A percentile compares a stretch with the other conserved stretches of the same genome.
Conservation (phyloP, 2,329 filamentous ascomycete species). For the Trichoderma harzianum region DNA sequence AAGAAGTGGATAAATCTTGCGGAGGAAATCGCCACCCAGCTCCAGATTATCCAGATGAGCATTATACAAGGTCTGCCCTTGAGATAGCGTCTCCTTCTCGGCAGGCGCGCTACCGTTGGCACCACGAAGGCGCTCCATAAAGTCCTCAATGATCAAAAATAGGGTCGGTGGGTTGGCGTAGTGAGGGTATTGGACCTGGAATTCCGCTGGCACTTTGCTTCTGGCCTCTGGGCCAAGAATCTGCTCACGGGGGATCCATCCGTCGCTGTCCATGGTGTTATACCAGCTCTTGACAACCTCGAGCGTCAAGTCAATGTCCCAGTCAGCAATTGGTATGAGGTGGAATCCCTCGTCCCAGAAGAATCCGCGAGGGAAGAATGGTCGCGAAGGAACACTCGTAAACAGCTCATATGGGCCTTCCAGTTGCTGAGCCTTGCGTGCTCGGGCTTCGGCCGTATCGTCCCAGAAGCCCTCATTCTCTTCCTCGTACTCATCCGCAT, state of each 20-base stretch:
- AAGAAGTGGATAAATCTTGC: slow-evolving; percentile 78
- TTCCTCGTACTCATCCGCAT: slow-evolving; percentile 91
- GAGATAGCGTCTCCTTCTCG: slow-evolving; percentile 42
- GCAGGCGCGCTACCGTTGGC: slow-evolving; percentile 46
- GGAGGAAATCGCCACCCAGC: slow-evolving; percentile 67
- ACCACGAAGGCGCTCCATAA: slow-evolving; percentile 72
- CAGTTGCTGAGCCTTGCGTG: slow-evolving; percentile 61
- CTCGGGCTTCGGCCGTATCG: slow-evolving; percentile 76
- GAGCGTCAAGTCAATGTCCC: slow-evolving; percentile 83
- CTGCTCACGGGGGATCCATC: slow-evolving; percentile 96
- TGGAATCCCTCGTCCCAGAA: slow-evolving; percentile 99
- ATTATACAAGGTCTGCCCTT: slow-evolving; percentile 51
- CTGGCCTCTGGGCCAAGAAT: slow-evolving; percentile 89
- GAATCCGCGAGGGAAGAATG: slow-evolving; percentile 95
- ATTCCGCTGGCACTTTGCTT: slow-evolving; percentile 90
- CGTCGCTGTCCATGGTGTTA: slow-evolving; percentile 91
- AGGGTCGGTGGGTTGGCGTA: slow-evolving; percentile 96
- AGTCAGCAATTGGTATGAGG: slow-evolving; percentile 83
- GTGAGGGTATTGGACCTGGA: slow-evolving; percentile 93
- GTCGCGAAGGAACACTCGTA: slow-evolving; percentile 84
- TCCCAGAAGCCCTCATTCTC: slow-evolving; percentile 95
- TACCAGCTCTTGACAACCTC: slow-evolving; percentile 96
- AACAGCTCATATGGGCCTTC: slow-evolving; percentile 88
- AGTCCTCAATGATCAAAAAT: slow-evolving; percentile 81
- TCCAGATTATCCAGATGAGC: slow-evolving; percentile 66